Evolutionary conservation across 2,329 filamentous ascomycete genomes (phyloP).

Genomic region (Byssothecium circinans): DNA sequence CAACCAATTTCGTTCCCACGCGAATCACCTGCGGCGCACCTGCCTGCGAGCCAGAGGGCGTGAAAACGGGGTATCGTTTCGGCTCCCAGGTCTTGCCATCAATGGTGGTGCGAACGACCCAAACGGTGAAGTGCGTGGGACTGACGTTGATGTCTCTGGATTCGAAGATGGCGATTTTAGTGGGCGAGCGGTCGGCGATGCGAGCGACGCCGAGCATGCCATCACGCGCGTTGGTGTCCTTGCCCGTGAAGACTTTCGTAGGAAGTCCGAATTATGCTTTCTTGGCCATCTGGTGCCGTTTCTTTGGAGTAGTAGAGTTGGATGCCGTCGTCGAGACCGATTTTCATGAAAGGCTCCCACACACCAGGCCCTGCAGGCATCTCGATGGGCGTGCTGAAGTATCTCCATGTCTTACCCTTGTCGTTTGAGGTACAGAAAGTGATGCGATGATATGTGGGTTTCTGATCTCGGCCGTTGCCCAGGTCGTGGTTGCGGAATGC

Average conservation of each 20-base stretch:
- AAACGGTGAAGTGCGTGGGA: conserved; percentile 37
- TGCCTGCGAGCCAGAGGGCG: conserved; percentile 37
- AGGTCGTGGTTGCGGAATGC: conserved; percentile 41
- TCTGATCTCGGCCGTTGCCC: conserved; percentile 5
- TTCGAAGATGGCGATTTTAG: conserved; percentile 50
- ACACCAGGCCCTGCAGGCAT: conserved; percentile 35
- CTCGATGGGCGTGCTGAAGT: conserved; percentile 28
- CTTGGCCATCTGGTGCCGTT: conserved; percentile 45
- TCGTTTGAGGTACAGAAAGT: conserved; percentile 49
- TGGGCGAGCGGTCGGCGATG: conserved; percentile 24
- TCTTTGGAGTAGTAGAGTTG: conserved; percentile 52
- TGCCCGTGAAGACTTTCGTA: conserved; percentile 45
- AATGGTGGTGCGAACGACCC: conserved; percentile 44
- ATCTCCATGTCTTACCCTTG: conserved; percentile 43
- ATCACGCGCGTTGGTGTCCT: conserved; percentile 42
- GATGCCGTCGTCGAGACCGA: conserved; percentile 43
- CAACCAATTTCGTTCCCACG: conserved; percentile 48
- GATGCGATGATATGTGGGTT: conserved; percentile 45
- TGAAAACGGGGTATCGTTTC: conserved; percentile 44
- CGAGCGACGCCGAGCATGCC: conserved; percentile 51
- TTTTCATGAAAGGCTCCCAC: conserved; percentile 53
- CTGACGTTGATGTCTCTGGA: conserved; percentile 23
- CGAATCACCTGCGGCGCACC: conserved; percentile 49
- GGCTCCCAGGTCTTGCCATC: conserved; percentile 48
- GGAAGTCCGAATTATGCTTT: conserved; percentile 47